Evolutionary conservation across 2,329 filamentous ascomycete genomes (phyloP).

Genomic region (Aspergillus novoparasiticus): DNA sequence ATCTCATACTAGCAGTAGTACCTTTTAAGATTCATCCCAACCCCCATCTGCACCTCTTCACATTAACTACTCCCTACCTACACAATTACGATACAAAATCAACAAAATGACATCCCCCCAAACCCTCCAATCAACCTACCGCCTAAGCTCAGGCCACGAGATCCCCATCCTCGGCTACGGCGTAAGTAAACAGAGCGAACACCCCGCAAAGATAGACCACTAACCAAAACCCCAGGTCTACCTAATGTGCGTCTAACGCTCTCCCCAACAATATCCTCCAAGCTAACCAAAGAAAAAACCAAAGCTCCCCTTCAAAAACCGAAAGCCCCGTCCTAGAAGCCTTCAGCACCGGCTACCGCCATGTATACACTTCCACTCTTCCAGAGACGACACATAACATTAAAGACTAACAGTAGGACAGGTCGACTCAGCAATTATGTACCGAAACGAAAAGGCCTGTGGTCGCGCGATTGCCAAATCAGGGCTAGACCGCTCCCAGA

Average conservation of each 20-base stretch:
- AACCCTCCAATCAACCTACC: conserved; percentile 44
- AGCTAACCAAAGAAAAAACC: background rate
- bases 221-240: conserved; percentile 28
- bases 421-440: conserved; percentile 66
- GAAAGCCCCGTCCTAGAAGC: conserved; percentile 32
- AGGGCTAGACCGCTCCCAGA: conserved; percentile 64
- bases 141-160: conserved; percentile 61
- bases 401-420: conserved; percentile 12
- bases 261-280: background rate
- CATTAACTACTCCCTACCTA: background rate
- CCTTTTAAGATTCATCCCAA: background rate
- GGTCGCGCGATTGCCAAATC: conserved; percentile 65
- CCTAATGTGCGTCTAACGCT: conserved; percentile 29
- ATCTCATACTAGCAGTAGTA: background rate
- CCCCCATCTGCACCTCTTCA: background rate
- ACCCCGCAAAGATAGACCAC: background rate
- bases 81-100: background rate
- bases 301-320: conserved; percentile 30
- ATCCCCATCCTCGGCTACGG: conserved; percentile 64
- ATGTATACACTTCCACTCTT: conserved; percentile 23
- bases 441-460: conserved; percentile 71
- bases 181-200: conserved; percentile 38
- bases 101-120: conserved; percentile 17
- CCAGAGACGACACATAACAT: background rate
- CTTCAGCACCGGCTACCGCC: conserved; percentile 33